Evolutionary conservation across 1,284 basidiomycete species (phyloP).

Genomic region (Malassezia nana): DNA sequence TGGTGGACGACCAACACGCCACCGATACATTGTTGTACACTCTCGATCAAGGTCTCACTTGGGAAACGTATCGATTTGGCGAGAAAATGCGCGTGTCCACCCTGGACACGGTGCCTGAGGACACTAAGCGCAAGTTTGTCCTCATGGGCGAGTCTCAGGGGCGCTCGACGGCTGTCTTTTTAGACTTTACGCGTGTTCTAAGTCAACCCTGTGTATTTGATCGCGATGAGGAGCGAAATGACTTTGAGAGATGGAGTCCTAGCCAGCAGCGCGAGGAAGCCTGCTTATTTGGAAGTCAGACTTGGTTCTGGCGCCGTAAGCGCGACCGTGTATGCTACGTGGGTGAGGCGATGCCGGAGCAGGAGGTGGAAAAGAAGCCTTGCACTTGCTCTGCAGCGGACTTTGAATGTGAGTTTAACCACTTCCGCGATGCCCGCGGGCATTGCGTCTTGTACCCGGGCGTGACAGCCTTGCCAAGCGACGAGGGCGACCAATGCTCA

Average conservation of each 20-base stretch:
- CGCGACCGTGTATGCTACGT: conserved; percentile 41
- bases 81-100: conserved; percentile 65
- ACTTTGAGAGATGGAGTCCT: conserved; percentile 47
- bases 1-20: conserved; percentile 87
- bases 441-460: conserved; percentile 38
- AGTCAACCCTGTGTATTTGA: conserved; percentile 36
- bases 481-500: conserved; percentile 32
- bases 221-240: conserved; percentile 27
- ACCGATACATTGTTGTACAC: conserved; percentile 82
- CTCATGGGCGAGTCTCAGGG: conserved; percentile 61
- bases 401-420: conserved; percentile 48
- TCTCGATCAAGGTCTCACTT: conserved; percentile 72
- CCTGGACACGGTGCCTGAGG: conserved; percentile 79
- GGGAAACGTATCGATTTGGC: conserved; percentile 79
- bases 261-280: conserved; percentile 37
- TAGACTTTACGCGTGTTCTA: conserved; percentile 71
- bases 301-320: conserved; percentile 42
- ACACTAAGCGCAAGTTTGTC: conserved; percentile 83
- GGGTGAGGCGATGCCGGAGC: conserved; percentile 34
- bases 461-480: conserved; percentile 15
- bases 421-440: conserved; percentile 31
- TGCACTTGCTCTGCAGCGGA: conserved; percentile 41
- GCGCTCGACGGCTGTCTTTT: conserved; percentile 63
- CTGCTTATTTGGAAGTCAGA: conserved; percentile 44
- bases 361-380: conserved; percentile 24